phyloP scores from a whole-genome alignment of 140 eudicot species.

The Erigeron philadelphicus region DNA sequence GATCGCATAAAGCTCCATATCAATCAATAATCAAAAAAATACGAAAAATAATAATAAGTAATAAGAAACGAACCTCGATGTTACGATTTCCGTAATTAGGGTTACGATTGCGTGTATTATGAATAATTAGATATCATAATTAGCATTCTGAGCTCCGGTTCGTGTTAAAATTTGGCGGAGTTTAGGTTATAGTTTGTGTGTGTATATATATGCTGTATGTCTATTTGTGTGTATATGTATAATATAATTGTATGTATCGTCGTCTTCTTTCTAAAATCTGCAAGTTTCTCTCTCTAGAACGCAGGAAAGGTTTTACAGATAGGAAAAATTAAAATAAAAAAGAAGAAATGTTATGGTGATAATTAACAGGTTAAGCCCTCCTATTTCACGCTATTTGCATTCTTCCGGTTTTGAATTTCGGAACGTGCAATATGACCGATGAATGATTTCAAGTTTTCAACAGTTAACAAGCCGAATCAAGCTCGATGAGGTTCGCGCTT shows the following conservation, averaged over 20 bases:
- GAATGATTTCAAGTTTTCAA: no score
- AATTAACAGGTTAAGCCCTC: constrained; percentile 18
- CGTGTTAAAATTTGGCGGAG: constrained; percentile 23
- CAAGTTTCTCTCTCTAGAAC: constrained; percentile 39
- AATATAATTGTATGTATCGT: constrained; percentile 8
- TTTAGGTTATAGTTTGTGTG: constrained; percentile 16
- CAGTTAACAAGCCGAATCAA: no score
- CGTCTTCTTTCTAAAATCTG: constrained; percentile 29
- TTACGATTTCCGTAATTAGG: constrained; percentile 33
- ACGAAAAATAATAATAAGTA: neutral
- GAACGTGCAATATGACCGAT: neutral
- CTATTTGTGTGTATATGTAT: constrained; percentile 24
- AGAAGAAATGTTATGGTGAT: constrained; percentile 16
- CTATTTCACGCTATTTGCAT: constrained; percentile 22
- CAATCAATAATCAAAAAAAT: constrained; percentile 18
- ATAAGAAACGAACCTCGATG: constrained; percentile 30
- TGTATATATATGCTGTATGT: constrained; percentile 25
- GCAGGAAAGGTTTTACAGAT: constrained; percentile 43
- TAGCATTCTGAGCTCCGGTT: constrained; percentile 27
- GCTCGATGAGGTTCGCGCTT: no score
- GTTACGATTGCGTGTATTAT: constrained; percentile 28
- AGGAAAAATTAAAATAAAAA: constrained; percentile 15
- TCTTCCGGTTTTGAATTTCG: neutral
- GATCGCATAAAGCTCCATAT: constrained; percentile 31
- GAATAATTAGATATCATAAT: neutral